Evolutionary conservation across 225 moss, liverwort and hornwort genomes (phyloP).

Genomic region (Bryum argenteum): DNA sequence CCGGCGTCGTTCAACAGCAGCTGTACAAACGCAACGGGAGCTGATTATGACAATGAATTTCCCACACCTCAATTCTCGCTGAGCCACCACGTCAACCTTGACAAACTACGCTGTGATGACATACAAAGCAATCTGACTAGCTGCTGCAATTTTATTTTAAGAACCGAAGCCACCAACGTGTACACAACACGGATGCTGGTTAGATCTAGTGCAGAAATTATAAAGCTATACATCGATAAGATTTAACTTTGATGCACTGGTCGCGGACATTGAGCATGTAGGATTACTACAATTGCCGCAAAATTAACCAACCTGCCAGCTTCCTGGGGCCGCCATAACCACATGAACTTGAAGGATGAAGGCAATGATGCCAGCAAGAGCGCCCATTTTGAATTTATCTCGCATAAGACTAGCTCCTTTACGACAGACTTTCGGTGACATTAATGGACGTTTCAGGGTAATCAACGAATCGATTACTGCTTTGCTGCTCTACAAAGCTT

Average conservation of each 20-base stretch:
- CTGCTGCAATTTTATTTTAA: background rate
- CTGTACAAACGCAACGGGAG: constrained; percentile 16
- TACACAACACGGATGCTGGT: background rate
- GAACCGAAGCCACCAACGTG: background rate
- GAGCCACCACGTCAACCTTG: too few species aligned
- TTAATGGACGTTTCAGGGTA: constrained; percentile 2
- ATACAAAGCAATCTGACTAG: background rate
- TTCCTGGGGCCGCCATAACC: constrained; percentile 33
- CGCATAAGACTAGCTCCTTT: background rate
- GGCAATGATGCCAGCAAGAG: constrained; percentile 19
- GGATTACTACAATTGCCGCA: background rate
- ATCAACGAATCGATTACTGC: background rate
- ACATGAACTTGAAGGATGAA: constrained; percentile 24
- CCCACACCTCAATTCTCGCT: background rate
- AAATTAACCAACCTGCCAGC: constrained; percentile 41
- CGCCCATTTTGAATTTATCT: constrained; percentile 25
- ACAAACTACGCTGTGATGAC: background rate
- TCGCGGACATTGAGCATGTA: background rate
- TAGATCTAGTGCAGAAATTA: background rate
- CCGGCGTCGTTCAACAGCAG: constrained; percentile 42
- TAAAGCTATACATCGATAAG: background rate
- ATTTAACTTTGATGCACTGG: background rate
- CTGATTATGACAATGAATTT: background rate
- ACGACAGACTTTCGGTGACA: background rate
- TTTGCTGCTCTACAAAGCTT: background rate